Conservation (phyloP, 805 yeast species). For the Nakazawaea ernobii region DNA sequence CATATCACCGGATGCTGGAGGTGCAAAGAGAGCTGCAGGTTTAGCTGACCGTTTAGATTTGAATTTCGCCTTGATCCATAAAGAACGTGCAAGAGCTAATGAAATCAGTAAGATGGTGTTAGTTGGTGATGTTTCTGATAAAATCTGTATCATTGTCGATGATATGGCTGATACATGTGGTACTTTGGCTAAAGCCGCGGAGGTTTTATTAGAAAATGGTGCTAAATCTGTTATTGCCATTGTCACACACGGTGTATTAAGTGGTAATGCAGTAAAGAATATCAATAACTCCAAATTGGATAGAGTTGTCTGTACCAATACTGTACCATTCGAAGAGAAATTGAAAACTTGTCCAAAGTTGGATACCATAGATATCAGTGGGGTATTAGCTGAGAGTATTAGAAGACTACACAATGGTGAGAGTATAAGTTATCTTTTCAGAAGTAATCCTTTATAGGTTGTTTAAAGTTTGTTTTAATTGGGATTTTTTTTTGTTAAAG, state of each 20-base stretch:
- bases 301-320: slow-evolving; percentile 72
- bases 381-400: slow-evolving; percentile 74
- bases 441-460: slow-evolving; percentile 47
- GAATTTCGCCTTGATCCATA: slow-evolving; percentile 79
- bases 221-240: slow-evolving; percentile 75
- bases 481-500: background rate
- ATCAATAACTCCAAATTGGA: slow-evolving; percentile 64
- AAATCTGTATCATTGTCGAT: slow-evolving; percentile 73
- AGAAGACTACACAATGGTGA: slow-evolving; percentile 86
- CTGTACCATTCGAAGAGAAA: slow-evolving; percentile 72
- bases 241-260: slow-evolving; percentile 76
- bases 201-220: slow-evolving; percentile 58
- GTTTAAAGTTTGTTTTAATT: background rate
- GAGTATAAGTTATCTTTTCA: slow-evolving; percentile 74
- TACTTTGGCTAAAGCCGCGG: slow-evolving; percentile 78
- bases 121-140: slow-evolving; percentile 77
- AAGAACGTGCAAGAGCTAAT: slow-evolving; percentile 78
- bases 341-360: slow-evolving; percentile 52
- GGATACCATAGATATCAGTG: slow-evolving; percentile 64
- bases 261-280: slow-evolving; percentile 69
- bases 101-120: slow-evolving; percentile 81
- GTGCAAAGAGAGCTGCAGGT: slow-evolving; percentile 85
- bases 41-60: slow-evolving; percentile 74
- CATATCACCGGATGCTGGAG: slow-evolving; percentile 87
- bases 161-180: slow-evolving; percentile 93